Base-by-base conservation (phyloP, 2,329 filamentous ascomycete genomes). In the Hypocrella siamensis region DNA sequence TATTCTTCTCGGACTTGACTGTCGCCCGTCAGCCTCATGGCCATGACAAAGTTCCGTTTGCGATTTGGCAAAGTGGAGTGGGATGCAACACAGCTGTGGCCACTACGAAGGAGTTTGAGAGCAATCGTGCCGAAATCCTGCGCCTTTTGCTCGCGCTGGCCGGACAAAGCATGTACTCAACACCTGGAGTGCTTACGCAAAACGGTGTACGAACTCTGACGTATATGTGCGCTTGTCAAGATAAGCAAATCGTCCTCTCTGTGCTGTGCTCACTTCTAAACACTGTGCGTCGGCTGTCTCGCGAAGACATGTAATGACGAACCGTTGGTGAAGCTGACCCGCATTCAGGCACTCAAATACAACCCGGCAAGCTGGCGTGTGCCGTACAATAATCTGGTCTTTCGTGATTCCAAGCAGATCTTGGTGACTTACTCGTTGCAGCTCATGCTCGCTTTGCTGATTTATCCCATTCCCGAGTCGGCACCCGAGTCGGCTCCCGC, bases 61-160 rank as follows among this genome's bases (percentile, higher is more conserved):
- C 84, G 33, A 96, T 98, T 50, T 98, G 90, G 90, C 85, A 94
- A 58, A 96, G 83, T 48, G 90, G 90, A 30, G 88, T 98, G 19
- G 90, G 90, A 11, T 96, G 88, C 61, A 93, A 93, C 53, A 82
- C 80, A 12, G 74, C 85, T 5, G 75, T 92, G 43, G 78, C 78
- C 8, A 88, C 85, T 4, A 94, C 78, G 32, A 93, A 84, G 52
- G 86, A 96, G 46, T 79, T 83, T 36, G 90, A 98, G 58, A 92
- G 70, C 58, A 94, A 94, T 54, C 74, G 90, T 36, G 85, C 80
- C 41, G 90, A 98, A 56, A 79, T 94, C 19, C 56, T 96, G 45
- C 74, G 88, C 16, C 62, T 98, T 35, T 67, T 98, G 26, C 64
- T 98, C 41, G 85, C 85, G 0, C 57, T 98, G 39, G 75, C 83